A percentile compares a stretch with the other conserved stretches of the same genome.
Evolutionary conservation across 2,329 filamentous ascomycete genomes (phyloP).

Genomic region (Monilinia aucupariae): DNA sequence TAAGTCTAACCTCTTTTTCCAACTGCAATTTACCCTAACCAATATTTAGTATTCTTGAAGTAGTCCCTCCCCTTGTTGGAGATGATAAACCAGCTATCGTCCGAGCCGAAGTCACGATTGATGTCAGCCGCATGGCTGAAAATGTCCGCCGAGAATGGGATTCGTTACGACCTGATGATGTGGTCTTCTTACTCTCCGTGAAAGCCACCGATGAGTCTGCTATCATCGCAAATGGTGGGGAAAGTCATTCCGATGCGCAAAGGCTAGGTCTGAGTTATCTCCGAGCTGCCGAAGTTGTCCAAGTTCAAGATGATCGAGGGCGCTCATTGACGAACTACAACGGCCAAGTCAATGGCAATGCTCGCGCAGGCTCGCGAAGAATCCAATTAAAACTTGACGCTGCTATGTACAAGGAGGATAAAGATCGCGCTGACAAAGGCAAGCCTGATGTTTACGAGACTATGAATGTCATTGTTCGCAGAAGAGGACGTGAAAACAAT

Average conservation of each 20-base stretch:
- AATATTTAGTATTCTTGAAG: constrained; percentile 63
- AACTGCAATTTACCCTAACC: constrained; percentile 20
- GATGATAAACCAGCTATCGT: constrained; percentile 78
- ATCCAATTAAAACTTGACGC: constrained; percentile 79
- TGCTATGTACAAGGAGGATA: constrained; percentile 70
- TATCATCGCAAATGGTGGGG: constrained; percentile 49
- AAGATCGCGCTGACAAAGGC: constrained; percentile 57
- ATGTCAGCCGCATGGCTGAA: constrained; percentile 73
- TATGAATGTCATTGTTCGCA: constrained; percentile 80
- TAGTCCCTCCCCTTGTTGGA: constrained; percentile 76
- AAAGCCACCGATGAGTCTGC: constrained; percentile 52
- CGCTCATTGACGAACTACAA: constrained; percentile 61
- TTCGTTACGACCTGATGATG: constrained; percentile 75
- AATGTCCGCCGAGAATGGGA: constrained; percentile 85
- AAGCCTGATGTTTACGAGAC: constrained; percentile 74
- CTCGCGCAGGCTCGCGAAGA: constrained; percentile 56
- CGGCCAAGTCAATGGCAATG: constrained; percentile 58
- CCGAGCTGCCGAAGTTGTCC: constrained; percentile 78
- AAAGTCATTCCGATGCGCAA: constrained; percentile 46
- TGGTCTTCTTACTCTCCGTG: constrained; percentile 79
- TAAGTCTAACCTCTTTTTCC: constrained; percentile 19
- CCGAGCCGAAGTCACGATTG: constrained; percentile 77
- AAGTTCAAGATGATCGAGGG: constrained; percentile 81
- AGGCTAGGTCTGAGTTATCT: constrained; percentile 64
- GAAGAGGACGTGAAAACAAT: constrained; percentile 88